Percentiles rank a stretch among this genome's conserved stretches.
Evolutionary conservation across 768 basidiomycete genomes (phyloP).

Genomic region (Grammothele lineata): DNA sequence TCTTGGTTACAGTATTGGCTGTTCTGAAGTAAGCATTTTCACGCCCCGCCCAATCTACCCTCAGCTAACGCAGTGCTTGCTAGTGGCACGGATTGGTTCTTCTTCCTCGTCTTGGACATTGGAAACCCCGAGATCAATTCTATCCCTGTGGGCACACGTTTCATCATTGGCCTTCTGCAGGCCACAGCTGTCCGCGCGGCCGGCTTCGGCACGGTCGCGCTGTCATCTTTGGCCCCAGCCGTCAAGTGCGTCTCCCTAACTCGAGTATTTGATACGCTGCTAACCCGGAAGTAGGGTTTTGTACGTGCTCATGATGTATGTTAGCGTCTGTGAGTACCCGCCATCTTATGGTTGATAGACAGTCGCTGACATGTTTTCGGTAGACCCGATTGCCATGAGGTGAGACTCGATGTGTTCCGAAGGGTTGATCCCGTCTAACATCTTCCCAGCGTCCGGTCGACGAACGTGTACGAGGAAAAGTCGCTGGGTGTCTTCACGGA

Average conservation of each 20-base stretch:
- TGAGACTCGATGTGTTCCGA: constrained; percentile 22
- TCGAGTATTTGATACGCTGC: constrained; percentile 5
- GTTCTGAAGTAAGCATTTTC: constrained; percentile 57
- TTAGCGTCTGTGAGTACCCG: constrained; percentile 64
- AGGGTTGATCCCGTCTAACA: neutral
- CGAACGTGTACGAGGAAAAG: constrained; percentile 91
- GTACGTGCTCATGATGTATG: constrained; percentile 93
- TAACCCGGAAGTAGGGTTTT: constrained; percentile 50
- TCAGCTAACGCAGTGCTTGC: no score
- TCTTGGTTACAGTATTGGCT: constrained; percentile 67
- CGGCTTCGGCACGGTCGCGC: constrained; percentile 75
- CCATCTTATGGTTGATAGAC: constrained; percentile 4
- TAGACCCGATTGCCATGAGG: constrained; percentile 83
- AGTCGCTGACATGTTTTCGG: constrained; percentile 2
- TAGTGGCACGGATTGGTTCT: constrained; percentile 84
- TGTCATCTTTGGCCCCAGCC: constrained; percentile 79
- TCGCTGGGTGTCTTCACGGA: constrained; percentile 78
- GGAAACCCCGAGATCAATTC: constrained; percentile 63
- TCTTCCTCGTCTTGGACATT: constrained; percentile 85
- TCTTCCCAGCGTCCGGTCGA: constrained; percentile 71
- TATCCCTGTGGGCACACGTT: constrained; percentile 67
- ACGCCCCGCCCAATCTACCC: no score
- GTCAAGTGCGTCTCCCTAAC: constrained; percentile 56
- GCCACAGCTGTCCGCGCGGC: constrained; percentile 79
- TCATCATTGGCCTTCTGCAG: constrained; percentile 76